A percentile compares a stretch with the other conserved stretches of the same genome.
Evolutionary conservation across 1,284 basidiomycete species (phyloP).

Genomic region (Ceratobasidium sp.): DNA sequence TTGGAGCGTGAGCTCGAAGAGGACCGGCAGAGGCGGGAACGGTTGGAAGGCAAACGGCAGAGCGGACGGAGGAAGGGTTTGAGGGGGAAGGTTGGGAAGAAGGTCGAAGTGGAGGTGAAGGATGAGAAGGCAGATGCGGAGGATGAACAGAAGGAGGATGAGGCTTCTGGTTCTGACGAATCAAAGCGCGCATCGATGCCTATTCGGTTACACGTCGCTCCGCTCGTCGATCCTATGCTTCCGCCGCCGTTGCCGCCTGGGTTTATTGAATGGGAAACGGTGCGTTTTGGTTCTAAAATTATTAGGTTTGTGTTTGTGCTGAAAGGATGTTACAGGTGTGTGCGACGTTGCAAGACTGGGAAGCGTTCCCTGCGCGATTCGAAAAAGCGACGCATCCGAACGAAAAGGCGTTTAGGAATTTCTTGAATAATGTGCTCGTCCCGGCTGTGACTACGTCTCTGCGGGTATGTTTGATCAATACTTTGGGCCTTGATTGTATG

Average conservation of each 20-base stretch:
- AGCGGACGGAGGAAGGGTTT: conserved; percentile 43
- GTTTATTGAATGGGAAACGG: conserved; percentile 87
- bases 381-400: conserved; percentile 78
- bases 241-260: conserved; percentile 56
- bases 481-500: background rate
- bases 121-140: conserved; percentile 49
- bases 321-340: conserved; percentile 55
- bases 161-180: conserved; percentile 44
- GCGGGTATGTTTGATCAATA: conserved; percentile 57
- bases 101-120: conserved; percentile 48
- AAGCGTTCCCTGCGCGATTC: conserved; percentile 75
- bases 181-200: conserved; percentile 44
- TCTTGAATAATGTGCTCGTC: conserved; percentile 72
- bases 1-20: conserved; percentile 40
- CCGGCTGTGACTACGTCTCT: conserved; percentile 70
- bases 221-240: conserved; percentile 38
- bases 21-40: conserved; percentile 46
- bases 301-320: background rate
- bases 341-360: conserved; percentile 83
- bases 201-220: conserved; percentile 37
- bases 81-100: conserved; percentile 45
- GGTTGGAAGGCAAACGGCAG: conserved; percentile 36
- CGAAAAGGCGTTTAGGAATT: conserved; percentile 80
- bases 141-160: conserved; percentile 42
- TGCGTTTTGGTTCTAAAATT: conserved; percentile 55